These are phyloP conservation scores for Citrus glauca DNA, from an alignment of 345 rosid genomes.

Conservation along the genomic window DNA sequence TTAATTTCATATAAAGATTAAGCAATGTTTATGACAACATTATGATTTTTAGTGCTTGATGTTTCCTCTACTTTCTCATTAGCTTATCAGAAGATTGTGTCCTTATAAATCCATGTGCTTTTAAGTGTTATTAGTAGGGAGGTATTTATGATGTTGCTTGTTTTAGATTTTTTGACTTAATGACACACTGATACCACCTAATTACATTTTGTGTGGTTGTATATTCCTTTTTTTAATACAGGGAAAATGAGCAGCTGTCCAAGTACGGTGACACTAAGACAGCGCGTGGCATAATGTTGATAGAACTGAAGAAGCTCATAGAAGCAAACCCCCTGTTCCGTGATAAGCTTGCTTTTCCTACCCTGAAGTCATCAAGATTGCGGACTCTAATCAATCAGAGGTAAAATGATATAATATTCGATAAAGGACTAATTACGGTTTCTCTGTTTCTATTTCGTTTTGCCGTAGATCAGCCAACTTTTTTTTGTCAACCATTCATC, in stretches of 20 bases:
- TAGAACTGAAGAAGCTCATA: conserved; percentile 64
- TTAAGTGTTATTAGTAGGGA: not conserved
- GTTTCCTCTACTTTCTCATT: not conserved
- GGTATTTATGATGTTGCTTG: not conserved
- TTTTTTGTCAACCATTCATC: not conserved
- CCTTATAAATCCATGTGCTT: not conserved
- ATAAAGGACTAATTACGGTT: not conserved
- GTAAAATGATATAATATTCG: conserved; percentile 22
- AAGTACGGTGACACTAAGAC: conserved; percentile 70
- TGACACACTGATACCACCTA: not conserved
- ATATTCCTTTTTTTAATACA: conserved; percentile 16
- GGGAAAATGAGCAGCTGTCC: conserved; percentile 74
- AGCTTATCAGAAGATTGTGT: not conserved
- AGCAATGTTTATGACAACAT: not conserved
- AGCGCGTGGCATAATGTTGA: conserved; percentile 65
- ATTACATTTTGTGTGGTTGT: not conserved
- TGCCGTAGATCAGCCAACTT: not conserved
- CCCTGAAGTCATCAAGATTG: conserved; percentile 62
- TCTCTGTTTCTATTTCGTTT: not conserved
- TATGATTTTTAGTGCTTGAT: not conserved
- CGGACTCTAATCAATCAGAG: conserved; percentile 77
- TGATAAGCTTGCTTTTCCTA: conserved; percentile 66
- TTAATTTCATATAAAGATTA: conserved; percentile 1
- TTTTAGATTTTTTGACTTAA: conserved; percentile 1
- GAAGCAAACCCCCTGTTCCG: conserved; percentile 80